Conservation (phyloP, 2,329 filamentous ascomycete species). For the Claviceps digitariae region DNA sequence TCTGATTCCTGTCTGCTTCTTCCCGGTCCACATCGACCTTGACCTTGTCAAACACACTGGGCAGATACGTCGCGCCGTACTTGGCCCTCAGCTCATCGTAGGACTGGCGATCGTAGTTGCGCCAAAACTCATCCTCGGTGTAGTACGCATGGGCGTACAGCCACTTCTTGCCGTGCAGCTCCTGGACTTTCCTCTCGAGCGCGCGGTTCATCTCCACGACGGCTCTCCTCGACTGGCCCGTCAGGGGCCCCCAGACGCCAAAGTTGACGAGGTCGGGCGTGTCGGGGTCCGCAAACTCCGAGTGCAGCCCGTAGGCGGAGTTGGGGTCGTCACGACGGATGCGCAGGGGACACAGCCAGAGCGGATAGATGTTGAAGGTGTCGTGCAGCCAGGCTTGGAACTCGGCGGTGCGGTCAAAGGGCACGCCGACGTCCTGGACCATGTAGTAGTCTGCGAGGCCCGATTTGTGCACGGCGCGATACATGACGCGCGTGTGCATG, state of each 20-base stretch:
- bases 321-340: constrained; percentile 20
- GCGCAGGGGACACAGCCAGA: constrained; percentile 45
- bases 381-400: constrained; percentile 40
- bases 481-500: constrained; percentile 60
- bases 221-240: constrained; percentile 27
- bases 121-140: constrained; percentile 55
- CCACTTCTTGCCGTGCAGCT: constrained; percentile 56
- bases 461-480: constrained; percentile 55
- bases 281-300: constrained; percentile 20
- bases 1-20: constrained; percentile 16
- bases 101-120: constrained; percentile 43
- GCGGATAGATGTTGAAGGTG: constrained; percentile 41
- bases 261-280: constrained; percentile 40
- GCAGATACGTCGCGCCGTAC: constrained; percentile 46
- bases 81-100: constrained; percentile 45
- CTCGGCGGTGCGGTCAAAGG: constrained; percentile 35
- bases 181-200: constrained; percentile 54
- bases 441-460: constrained; percentile 52
- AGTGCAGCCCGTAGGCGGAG: constrained; percentile 32
- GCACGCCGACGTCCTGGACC: constrained; percentile 53
- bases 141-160: constrained; percentile 59
- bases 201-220: constrained; percentile 58
- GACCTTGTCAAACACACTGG: constrained; percentile 56
- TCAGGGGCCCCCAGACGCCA: constrained; percentile 63
- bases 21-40: constrained; percentile 31